Percentiles rank a stretch among this genome's conserved stretches.
Evolutionary conservation across 1,284 basidiomycete species (phyloP).

Genomic region (Boletus albobrunnescens): DNA sequence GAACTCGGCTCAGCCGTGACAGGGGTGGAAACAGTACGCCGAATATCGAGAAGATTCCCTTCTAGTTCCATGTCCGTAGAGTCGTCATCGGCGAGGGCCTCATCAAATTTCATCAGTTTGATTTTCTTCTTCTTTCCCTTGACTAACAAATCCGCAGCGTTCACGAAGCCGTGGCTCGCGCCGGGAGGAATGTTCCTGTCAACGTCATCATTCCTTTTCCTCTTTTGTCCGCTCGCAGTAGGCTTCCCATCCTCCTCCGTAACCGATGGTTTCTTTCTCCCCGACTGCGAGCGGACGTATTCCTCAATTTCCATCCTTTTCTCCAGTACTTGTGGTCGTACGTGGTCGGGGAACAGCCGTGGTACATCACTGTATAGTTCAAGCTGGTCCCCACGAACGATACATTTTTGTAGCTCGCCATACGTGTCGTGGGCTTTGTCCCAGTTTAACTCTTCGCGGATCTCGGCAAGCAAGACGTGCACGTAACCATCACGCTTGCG

Average conservation of each 20-base stretch:
- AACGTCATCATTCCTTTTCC: slow-evolving; percentile 65
- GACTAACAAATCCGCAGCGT: slow-evolving; percentile 54
- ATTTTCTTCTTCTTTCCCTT: slow-evolving; percentile 41
- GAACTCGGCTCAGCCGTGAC: slow-evolving; percentile 28
- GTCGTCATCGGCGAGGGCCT: slow-evolving; percentile 50
- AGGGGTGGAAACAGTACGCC: slow-evolving; percentile 48
- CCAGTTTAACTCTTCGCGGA: slow-evolving; percentile 89
- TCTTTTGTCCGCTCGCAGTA: slow-evolving; percentile 49
- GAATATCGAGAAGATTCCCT: slow-evolving; percentile 41
- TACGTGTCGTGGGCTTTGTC: slow-evolving; percentile 87
- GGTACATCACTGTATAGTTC: slow-evolving; percentile 92
- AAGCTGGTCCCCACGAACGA: slow-evolving; percentile 80
- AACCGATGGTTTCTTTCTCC: slow-evolving; percentile 37
- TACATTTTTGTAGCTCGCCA: slow-evolving; percentile 85
- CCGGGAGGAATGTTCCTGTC: slow-evolving; percentile 63
- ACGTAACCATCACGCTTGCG: slow-evolving; percentile 89
- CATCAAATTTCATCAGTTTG: slow-evolving; percentile 34
- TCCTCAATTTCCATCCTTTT: slow-evolving; percentile 77
- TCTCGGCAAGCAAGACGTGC: slow-evolving; percentile 89
- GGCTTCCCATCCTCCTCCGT: slow-evolving; percentile 21
- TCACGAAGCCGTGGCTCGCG: slow-evolving; percentile 60
- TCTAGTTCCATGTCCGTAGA: slow-evolving; percentile 63
- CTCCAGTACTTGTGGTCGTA: slow-evolving; percentile 77
- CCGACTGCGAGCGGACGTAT: slow-evolving; percentile 54
- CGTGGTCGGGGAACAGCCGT: slow-evolving; percentile 76